Evolutionary conservation across 257 asterid genomes (phyloP).

Genomic region (Scutellaria galericulata): DNA sequence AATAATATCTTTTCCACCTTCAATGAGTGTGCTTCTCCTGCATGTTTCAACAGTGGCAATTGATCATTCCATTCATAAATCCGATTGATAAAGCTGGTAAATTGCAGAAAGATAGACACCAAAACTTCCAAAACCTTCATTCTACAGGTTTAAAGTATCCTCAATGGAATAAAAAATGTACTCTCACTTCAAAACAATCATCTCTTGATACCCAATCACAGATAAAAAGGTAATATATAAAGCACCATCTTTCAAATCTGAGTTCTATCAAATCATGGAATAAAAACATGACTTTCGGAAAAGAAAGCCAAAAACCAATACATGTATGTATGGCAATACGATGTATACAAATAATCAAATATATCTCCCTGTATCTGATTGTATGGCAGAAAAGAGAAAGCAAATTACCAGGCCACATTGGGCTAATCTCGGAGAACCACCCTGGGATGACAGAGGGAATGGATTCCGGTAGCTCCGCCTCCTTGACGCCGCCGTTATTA

Average conservation of each 20-base stretch:
- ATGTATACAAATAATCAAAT: neutral
- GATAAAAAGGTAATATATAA: neutral
- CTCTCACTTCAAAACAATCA: neutral
- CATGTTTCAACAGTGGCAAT: constrained; percentile 33
- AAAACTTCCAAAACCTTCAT: neutral
- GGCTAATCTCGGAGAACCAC: constrained; percentile 96
- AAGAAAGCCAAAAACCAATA: neutral
- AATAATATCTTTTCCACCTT: constrained; percentile 87
- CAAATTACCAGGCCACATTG: constrained; percentile 90
- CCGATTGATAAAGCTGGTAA: neutral
- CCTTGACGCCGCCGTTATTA: constrained; percentile 37
- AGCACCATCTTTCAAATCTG: neutral
- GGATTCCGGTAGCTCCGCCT: constrained; percentile 39
- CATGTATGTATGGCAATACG: neutral
- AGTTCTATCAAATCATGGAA: neutral
- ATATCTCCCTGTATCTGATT: neutral
- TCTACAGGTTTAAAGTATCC: neutral
- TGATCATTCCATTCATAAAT: constrained; percentile 18
- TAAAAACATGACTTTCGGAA: neutral
- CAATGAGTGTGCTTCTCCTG: constrained; percentile 98
- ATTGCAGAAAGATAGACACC: neutral
- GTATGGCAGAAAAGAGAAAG: neutral
- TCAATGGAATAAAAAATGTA: neutral
- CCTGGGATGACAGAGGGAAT: constrained; percentile 81
- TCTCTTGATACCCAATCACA: neutral